Conservation (phyloP, 2,329 filamentous ascomycete species). For the Furcasterigmium sp. region DNA sequence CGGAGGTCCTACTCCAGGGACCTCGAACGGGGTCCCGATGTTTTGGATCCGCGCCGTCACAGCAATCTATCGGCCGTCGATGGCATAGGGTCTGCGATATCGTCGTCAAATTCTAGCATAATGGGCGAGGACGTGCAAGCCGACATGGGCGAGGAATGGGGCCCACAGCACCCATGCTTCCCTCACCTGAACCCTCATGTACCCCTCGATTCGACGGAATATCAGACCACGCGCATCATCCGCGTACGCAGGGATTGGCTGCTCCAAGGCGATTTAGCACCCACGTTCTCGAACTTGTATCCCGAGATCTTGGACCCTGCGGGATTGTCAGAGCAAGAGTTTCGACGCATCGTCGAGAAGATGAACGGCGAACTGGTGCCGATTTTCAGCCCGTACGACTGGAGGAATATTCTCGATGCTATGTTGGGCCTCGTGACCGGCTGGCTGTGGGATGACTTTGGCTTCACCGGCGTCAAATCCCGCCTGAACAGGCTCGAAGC, state of each 20-base stretch:
- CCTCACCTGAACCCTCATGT: conserved; percentile 93
- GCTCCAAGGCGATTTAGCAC: conserved; percentile 79
- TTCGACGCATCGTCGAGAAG: conserved; percentile 73
- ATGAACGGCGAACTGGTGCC: conserved; percentile 72
- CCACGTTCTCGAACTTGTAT: conserved; percentile 91
- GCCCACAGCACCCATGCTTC: conserved; percentile 88
- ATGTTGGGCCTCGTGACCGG: conserved; percentile 77
- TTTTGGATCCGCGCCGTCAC: conserved; percentile 32
- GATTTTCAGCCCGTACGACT: conserved; percentile 75
- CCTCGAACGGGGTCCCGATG: conserved; percentile 48
- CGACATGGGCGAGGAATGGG: conserved; percentile 77
- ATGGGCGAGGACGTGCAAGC: conserved; percentile 60
- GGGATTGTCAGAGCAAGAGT: conserved; percentile 78
- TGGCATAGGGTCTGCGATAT: conserved; percentile 49
- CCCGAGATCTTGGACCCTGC: conserved; percentile 89
- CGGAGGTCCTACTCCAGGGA: conserved; percentile 40
- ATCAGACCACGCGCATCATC: conserved; percentile 78
- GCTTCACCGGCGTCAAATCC: conserved; percentile 69
- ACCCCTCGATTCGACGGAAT: conserved; percentile 67
- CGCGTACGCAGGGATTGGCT: conserved; percentile 91
- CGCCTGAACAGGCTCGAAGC: conserved; percentile 65
- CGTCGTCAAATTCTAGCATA: conserved; percentile 54
- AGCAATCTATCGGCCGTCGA: conserved; percentile 45
- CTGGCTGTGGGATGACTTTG: conserved; percentile 92
- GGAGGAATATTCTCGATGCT: conserved; percentile 74